phyloP scores from a whole-genome alignment of 2,329 filamentous ascomycete species.

The Monosporascus ibericus region DNA sequence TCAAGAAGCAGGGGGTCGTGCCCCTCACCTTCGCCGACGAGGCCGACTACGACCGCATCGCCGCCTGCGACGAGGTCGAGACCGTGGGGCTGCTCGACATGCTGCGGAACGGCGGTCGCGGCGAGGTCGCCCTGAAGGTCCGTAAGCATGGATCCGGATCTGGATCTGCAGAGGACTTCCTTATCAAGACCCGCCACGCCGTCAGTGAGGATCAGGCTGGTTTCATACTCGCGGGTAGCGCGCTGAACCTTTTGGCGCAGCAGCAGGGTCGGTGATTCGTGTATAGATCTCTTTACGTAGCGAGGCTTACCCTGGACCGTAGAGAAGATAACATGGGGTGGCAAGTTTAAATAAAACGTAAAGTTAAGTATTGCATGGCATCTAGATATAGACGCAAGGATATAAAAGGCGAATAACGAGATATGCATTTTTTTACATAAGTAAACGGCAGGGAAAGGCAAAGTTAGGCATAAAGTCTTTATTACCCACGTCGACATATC shows the following conservation, averaged over 20 bases:
- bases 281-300: not conserved
- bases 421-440: too few species aligned
- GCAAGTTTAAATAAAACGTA: too few species aligned
- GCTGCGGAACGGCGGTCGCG: constrained; percentile 69
- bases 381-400: too few species aligned
- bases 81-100: constrained; percentile 83
- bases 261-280: constrained; percentile 9
- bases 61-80: constrained; percentile 74
- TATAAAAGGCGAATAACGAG: too few species aligned
- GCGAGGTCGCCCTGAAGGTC: constrained; percentile 64
- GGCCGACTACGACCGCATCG: constrained; percentile 77
- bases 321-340: too few species aligned
- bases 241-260: constrained; percentile 82
- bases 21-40: constrained; percentile 87
- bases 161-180: constrained; percentile 53
- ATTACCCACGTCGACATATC: too few species aligned
- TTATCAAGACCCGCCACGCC: constrained; percentile 77
- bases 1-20: constrained; percentile 96
- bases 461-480: too few species aligned
- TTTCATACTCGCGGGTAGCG: constrained; percentile 90
- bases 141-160: constrained; percentile 51
- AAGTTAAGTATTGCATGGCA: too few species aligned
- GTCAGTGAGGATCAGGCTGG: constrained; percentile 84
- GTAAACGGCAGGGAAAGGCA: too few species aligned
- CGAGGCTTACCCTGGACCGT: too few species aligned